These are phyloP conservation scores for Termitomyces sp. DNA, from an alignment of 768 basidiomycete genomes.

Conservation along the genomic window DNA sequence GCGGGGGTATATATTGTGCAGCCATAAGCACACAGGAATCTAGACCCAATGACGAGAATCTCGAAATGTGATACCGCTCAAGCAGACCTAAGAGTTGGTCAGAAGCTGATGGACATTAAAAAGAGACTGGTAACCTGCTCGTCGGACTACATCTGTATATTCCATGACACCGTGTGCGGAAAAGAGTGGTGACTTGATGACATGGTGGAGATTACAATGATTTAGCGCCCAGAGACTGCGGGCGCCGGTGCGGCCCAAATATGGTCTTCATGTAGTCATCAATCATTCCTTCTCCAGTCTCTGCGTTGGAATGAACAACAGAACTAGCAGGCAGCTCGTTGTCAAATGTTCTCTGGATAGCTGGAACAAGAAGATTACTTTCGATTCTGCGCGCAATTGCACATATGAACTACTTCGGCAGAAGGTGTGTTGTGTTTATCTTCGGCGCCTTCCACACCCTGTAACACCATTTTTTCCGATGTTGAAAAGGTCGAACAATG, in stretches of 20 bases:
- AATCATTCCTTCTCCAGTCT: not conserved
- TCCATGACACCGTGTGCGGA: constrained; percentile 1
- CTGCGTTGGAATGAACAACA: constrained; percentile 25
- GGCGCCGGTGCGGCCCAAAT: constrained; percentile 1
- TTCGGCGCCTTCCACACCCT: not conserved
- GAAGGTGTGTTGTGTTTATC: constrained; percentile 47
- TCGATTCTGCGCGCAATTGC: constrained; percentile 75
- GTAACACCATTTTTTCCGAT: not conserved
- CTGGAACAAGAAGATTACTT: constrained; percentile 71
- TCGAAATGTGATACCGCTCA: constrained; percentile 28
- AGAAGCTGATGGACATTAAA: not conserved
- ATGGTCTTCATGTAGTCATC: not conserved
- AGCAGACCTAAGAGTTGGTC: constrained; percentile 23
- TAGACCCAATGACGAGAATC: constrained; percentile 22
- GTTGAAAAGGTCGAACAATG: constrained; percentile 71
- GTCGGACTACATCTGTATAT: constrained; percentile 8
- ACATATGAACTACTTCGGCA: constrained; percentile 67
- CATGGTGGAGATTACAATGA: not conserved
- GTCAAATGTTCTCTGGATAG: constrained; percentile 82
- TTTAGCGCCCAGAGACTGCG: constrained; percentile 12
- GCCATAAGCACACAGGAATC: constrained; percentile 29
- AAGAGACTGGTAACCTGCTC: constrained; percentile 8
- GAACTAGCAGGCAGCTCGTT: constrained; percentile 73
- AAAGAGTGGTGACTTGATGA: not conserved
- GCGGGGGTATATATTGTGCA: constrained; percentile 21